A percentile compares a stretch with the other conserved stretches of the same genome.
These are phyloP conservation scores for Trichoderma guizhouense DNA, from an alignment of 2,329 filamentous ascomycete genomes.

Conservation along the genomic window DNA sequence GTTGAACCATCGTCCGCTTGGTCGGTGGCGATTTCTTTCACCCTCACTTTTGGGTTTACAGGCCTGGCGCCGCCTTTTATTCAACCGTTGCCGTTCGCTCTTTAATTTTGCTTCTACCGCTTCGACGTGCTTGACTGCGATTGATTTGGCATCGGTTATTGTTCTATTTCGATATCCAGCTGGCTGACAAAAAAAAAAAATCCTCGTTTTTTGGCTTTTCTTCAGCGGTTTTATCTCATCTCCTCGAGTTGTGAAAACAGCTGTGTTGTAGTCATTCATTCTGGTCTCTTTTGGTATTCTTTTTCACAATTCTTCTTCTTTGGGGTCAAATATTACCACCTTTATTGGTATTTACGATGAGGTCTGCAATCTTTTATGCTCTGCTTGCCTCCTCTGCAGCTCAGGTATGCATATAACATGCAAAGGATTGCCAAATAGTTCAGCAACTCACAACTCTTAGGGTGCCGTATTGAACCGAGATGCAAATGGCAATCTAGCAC, in stretches of 20 bases:
- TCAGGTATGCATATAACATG: constrained; percentile 19
- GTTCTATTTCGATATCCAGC: constrained; percentile 14
- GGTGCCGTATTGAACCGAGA: constrained; percentile 9
- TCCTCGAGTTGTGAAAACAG: constrained; percentile 20
- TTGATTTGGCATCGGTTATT: constrained; percentile 4
- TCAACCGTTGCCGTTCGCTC: constrained; percentile 15
- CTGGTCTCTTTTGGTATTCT: not conserved
- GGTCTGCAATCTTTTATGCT: constrained; percentile 20
- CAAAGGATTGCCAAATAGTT: not conserved
- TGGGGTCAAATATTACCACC: not conserved
- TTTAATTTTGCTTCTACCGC: constrained; percentile 2
- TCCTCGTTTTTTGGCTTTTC: not conserved
- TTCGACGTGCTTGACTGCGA: not conserved
- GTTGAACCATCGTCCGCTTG: constrained; percentile 6
- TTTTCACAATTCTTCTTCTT: not conserved
- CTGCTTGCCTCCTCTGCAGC: constrained; percentile 21
- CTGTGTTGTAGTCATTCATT: constrained; percentile 25
- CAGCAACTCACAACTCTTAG: constrained; percentile 1
- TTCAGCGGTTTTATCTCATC: constrained; percentile 8
- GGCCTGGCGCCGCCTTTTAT: constrained; percentile 17
- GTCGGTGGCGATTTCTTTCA: constrained; percentile 1
- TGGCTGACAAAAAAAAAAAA: constrained; percentile 4
- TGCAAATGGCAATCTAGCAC: constrained; percentile 3
- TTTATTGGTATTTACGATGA: constrained; percentile 20
- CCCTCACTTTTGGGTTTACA: not conserved